Evolutionary conservation across 2,329 filamentous ascomycete species (phyloP).

Genomic region (Stemphylium vesicarium): DNA sequence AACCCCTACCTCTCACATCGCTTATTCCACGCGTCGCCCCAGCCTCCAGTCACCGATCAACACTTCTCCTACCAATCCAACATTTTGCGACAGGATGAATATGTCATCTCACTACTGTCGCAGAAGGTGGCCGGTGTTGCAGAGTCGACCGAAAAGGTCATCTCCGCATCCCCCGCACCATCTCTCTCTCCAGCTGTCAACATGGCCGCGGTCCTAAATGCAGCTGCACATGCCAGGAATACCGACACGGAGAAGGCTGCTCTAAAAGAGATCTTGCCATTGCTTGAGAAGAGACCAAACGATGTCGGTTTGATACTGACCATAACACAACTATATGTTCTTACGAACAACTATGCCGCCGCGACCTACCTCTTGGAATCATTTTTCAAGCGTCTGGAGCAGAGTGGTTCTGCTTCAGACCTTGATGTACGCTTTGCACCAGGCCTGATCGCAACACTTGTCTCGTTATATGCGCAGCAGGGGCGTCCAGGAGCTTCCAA

Average conservation of each 20-base stretch:
- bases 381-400: conserved; percentile 75
- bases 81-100: conserved; percentile 67
- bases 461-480: conserved; percentile 79
- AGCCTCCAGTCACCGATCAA: conserved; percentile 64
- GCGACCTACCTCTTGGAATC: conserved; percentile 77
- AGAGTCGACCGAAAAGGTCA: conserved; percentile 59
- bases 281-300: conserved; percentile 75
- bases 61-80: conserved; percentile 75
- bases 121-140: conserved; percentile 72
- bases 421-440: conserved; percentile 80
- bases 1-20: conserved; percentile 76
- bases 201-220: conserved; percentile 68
- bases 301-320: conserved; percentile 83
- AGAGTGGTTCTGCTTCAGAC: conserved; percentile 62
- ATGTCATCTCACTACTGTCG: conserved; percentile 68
- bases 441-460: conserved; percentile 79
- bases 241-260: conserved; percentile 67
- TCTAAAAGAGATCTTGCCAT: conserved; percentile 70
- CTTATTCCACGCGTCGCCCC: conserved; percentile 62
- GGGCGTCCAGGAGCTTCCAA: conserved; percentile 76
- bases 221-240: conserved; percentile 74
- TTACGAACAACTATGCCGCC: conserved; percentile 71
- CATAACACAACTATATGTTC: conserved; percentile 79
- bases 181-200: conserved; percentile 60
- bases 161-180: conserved; percentile 53